Base-by-base conservation (phyloP, 305 asterid species). In the Solanum hybrid region DNA sequence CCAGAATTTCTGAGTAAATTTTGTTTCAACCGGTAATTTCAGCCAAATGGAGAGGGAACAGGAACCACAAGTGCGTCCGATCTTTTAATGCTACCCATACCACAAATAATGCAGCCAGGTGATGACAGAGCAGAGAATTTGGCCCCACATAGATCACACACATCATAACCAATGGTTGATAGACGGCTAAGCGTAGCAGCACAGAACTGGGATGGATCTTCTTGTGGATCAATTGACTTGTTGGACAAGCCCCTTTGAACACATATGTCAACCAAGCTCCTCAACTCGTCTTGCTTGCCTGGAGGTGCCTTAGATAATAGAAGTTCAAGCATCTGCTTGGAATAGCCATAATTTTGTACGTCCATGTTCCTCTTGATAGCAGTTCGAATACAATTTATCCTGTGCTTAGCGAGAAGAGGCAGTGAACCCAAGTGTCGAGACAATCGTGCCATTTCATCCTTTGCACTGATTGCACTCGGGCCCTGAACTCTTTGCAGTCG, bases 41-140 rank as follows among this genome's bases (percentile, higher is more conserved):
- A 97, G 92, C 98, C 98, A 89, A 98, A 98, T 7, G 99, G 99
- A 2, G 99, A 94, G 91, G 99, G 98, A 88, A 97, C 97, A 11
- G 99, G 99, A 76, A 94, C 98, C 8, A 96, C 96, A 90, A 97
- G 95, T 31, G 98, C 97, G 92, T 98, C 99, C 4, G 99, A 98
- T 92, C 99, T 95, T 92, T 95, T 97, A 89, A 98, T 98, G 94
- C 99, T 97, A 86, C 99, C 99, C 99, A 98, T 98, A 88, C 99
- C 99, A 92, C 99, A 98, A 72, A 98, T 97, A 41, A 98, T 97
- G 93, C 99, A 98, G 79, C 99, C 99, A 72, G 98, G 98, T 4
- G 98, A 88, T 5, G 99, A 95, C 83, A 97, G 91, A 76, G 99
- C 99, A 29, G 99, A 97, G 92, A 98, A 98, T 92, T 98, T 98